Evolutionary conservation across 345 rosid genomes (phyloP).

Genomic region (Brassica cretica): DNA sequence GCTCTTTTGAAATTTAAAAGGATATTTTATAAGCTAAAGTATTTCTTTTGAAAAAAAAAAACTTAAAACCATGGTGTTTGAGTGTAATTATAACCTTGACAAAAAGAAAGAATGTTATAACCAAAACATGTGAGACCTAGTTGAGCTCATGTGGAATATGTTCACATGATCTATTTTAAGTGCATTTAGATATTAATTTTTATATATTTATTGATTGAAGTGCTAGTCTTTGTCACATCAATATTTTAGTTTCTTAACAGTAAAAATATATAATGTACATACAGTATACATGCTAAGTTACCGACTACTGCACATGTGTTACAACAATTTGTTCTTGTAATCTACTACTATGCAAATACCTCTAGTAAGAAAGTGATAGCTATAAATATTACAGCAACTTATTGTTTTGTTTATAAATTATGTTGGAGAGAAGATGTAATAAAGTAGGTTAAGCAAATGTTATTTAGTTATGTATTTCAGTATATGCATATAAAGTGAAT

Average conservation of each 20-base stretch:
- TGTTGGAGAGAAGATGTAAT: not conserved
- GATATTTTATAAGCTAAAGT: not conserved
- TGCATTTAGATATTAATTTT: not conserved
- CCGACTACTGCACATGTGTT: constrained; percentile 32
- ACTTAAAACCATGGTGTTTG: not conserved
- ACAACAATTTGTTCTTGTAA: constrained; percentile 30
- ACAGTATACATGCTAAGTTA: constrained; percentile 19
- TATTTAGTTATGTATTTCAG: constrained; percentile 2
- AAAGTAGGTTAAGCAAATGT: constrained; percentile 20
- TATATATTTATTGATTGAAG: constrained; percentile 14
- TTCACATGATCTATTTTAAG: constrained; percentile 27
- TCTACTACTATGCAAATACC: constrained; percentile 19
- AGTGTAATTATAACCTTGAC: not conserved
- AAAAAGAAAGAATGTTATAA: not conserved
- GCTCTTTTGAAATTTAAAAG: not conserved
- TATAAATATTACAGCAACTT: constrained; percentile 15
- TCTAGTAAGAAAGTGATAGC: constrained; percentile 5
- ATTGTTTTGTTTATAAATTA: not conserved
- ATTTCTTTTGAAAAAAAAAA: not conserved
- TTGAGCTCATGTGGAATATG: constrained; percentile 26
- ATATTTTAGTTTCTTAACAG: not conserved
- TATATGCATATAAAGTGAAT: constrained; percentile 24
- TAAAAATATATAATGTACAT: not conserved
- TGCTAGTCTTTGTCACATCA: constrained; percentile 17
- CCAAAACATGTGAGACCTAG: constrained; percentile 20